Conservation (phyloP, 208 protist genomes). For the Acanthamoeba royreba region DNA sequence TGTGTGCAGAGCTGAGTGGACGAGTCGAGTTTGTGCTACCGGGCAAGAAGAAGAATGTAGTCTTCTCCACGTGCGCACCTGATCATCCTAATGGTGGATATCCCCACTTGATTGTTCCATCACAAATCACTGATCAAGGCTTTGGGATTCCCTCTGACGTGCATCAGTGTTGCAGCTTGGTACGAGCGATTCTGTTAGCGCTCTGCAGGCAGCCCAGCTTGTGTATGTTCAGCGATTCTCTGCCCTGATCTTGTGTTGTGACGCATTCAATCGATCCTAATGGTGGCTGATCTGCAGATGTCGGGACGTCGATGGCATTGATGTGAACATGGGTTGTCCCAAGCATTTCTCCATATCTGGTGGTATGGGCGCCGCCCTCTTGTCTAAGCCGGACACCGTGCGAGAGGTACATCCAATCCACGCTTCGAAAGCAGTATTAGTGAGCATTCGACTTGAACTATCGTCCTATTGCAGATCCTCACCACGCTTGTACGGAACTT, state of each 20-base stretch:
- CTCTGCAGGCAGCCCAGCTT: slow-evolving; percentile 83
- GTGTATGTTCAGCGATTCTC: slow-evolving; percentile 64
- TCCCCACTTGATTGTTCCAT: neutral
- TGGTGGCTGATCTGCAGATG: neutral
- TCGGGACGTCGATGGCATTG: slow-evolving; percentile 92
- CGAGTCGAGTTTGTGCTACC: slow-evolving; percentile 86
- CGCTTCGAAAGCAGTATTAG: neutral
- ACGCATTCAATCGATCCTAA: neutral
- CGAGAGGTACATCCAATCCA: slow-evolving; percentile 7
- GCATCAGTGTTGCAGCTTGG: slow-evolving; percentile 90
- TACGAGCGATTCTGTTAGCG: slow-evolving; percentile 79
- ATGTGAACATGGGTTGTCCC: slow-evolving; percentile 99
- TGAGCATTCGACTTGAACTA: no score
- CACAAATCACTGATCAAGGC: neutral
- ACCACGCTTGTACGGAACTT: slow-evolving; percentile 64
- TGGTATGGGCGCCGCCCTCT: slow-evolving; percentile 95
- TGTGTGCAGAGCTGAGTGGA: neutral
- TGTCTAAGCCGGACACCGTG: slow-evolving; percentile 76
- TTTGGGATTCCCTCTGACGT: neutral
- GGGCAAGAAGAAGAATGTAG: slow-evolving; percentile 79
- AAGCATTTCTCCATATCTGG: slow-evolving; percentile 94
- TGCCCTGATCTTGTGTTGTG: neutral
- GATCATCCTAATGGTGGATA: neutral
- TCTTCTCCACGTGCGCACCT: slow-evolving; percentile 49
- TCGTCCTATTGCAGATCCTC: slow-evolving; percentile 49